phyloP scores from a whole-genome alignment of 805 yeast genomes.

The Pichia nakasei region DNA sequence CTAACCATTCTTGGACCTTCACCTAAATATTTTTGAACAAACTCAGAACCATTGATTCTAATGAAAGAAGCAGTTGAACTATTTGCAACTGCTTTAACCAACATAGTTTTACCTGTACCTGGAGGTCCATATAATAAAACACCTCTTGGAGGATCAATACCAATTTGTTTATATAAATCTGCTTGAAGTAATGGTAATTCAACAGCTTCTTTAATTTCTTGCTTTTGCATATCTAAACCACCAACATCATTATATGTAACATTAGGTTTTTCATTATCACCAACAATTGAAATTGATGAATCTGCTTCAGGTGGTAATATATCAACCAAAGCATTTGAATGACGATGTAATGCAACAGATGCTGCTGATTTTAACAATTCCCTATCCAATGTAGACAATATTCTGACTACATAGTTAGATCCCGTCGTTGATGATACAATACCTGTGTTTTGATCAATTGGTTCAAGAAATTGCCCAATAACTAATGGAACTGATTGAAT shows the following conservation, averaged over 20 bases:
- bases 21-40: slow-evolving; percentile 95
- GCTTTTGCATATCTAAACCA: slow-evolving; percentile 98
- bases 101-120: slow-evolving; percentile 98
- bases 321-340: slow-evolving; percentile 95
- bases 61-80: slow-evolving; percentile 92
- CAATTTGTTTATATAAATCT: slow-evolving; percentile 92
- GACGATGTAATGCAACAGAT: slow-evolving; percentile 96
- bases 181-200: slow-evolving; percentile 94
- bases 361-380: slow-evolving; percentile 91
- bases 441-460: slow-evolving; percentile 93
- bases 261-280: slow-evolving; percentile 87
- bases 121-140: slow-evolving; percentile 98
- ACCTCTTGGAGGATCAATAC: slow-evolving; percentile 98
- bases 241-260: slow-evolving; percentile 97
- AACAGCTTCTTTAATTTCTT: slow-evolving; percentile 97
- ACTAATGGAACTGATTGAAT: slow-evolving; percentile 97
- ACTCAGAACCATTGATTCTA: slow-evolving; percentile 96
- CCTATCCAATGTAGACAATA: slow-evolving; percentile 87
- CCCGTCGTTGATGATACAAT: slow-evolving; percentile 97
- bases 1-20: slow-evolving; percentile 99
- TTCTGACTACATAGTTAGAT: slow-evolving; percentile 92
- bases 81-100: slow-evolving; percentile 98
- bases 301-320: slow-evolving; percentile 98
- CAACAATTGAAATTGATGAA: slow-evolving; percentile 88
- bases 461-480: slow-evolving; percentile 95